Evolutionary conservation across 345 rosid genomes (phyloP), one percentile per base, ranked within the genome.

Genomic region (Citropsis articulata): DNA sequence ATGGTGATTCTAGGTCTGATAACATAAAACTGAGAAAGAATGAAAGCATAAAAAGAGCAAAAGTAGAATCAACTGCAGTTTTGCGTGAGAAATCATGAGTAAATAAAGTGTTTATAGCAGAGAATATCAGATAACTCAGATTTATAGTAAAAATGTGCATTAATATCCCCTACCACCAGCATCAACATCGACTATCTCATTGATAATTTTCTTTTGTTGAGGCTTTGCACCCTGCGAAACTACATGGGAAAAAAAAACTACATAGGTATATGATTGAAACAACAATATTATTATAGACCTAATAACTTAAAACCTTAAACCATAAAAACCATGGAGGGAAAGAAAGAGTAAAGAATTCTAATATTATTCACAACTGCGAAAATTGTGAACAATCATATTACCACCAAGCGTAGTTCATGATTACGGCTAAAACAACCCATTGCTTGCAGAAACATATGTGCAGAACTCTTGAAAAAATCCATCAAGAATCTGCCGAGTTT

Each of bases 161-260:
- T 75, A 48, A 21, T 24, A 4, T 13, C 31, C 35, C 55, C 18
- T 63, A 75, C 70, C 78, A 48, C 38, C 61, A 30, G 57, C 59
- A 65, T 79, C 78, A 81, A 84, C 71, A 65, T 79, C 80, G 33
- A 77, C 69, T 35, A 73, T 61, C 56, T 31, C 71, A 40, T 9
- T 75, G 42, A 77, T 70, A 73, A 59, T 69, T 66, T 55, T 73
- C 30, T 53, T 66, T 45, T 66, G 56, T 24, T 9, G 42, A 59
- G 64, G 21, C 69, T 40, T 64, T 30, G 38, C 18, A 48, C 68
- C 57, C n/a, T 40, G 77, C 28, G 79, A 40, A 79, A 84, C 89
- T 84, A 33, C 48, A 73, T 30, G 64, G 64, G 7, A 55, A 24
- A 27, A 7, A 66, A 28, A 79, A 5, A 72, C 24, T 33, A 50